phyloP scores from a whole-genome alignment of 495 filamentous ascomycete species.

The Niebla homalea region DNA sequence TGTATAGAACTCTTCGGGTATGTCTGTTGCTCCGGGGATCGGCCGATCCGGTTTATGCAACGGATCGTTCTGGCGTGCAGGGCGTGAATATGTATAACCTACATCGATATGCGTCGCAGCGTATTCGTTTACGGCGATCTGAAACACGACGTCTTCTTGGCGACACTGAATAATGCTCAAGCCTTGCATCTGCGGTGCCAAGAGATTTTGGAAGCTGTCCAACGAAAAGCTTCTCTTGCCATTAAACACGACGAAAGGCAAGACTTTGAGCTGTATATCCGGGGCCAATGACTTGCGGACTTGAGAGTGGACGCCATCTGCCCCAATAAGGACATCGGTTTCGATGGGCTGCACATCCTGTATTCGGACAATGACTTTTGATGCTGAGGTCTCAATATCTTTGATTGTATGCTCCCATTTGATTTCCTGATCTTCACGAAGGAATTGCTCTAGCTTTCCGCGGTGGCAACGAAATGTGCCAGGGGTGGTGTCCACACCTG shows the following conservation, averaged over 20 bases:
- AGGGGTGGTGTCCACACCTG: background rate
- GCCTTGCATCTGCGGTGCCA: conserved; percentile 11
- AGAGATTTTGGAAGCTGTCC: conserved; percentile 9
- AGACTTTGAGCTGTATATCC: conserved; percentile 15
- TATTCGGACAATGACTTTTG: conserved; percentile 6
- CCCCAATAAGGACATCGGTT: conserved; percentile 20
- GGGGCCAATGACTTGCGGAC: conserved; percentile 19
- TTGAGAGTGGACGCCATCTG: conserved; percentile 27
- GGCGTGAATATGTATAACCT: conserved; percentile 27
- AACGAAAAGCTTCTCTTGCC: conserved; percentile 21
- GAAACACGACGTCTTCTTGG: conserved; percentile 15
- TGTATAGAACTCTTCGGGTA: conserved; percentile 23
- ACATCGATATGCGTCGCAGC: conserved; percentile 11
- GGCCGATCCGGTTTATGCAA: conserved; percentile 24
- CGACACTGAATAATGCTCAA: conserved; percentile 7
- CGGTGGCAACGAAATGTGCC: conserved; percentile 22
- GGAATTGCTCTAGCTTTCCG: conserved; percentile 18
- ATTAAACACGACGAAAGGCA: conserved; percentile 28
- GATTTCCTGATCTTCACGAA: conserved; percentile 23
- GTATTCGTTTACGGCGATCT: conserved; percentile 20
- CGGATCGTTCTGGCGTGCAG: conserved; percentile 12
- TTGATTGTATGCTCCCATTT: conserved; percentile 18
- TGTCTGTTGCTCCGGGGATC: conserved; percentile 16
- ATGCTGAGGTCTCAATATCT: conserved; percentile 1
- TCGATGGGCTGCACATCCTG: conserved; percentile 11